These are phyloP conservation scores for Fusarium phyllophilum DNA, from an alignment of 2,329 filamentous ascomycete genomes.

Conservation along the genomic window DNA sequence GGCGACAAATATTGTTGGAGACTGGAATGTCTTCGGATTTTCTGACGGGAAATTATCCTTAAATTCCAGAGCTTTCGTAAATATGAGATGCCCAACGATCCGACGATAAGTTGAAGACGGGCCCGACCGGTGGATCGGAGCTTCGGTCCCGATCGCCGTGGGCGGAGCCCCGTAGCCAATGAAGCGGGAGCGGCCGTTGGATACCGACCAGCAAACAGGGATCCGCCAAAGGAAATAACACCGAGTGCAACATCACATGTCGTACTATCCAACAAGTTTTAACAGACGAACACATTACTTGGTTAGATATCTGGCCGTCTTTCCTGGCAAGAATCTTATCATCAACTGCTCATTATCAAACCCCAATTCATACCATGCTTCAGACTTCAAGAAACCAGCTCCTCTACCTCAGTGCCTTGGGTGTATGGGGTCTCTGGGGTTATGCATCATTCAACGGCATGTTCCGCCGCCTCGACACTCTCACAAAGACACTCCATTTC, in stretches of 20 bases:
- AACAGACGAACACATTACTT: neutral
- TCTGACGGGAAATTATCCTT: neutral
- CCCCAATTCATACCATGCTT: neutral
- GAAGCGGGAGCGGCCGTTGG: neutral
- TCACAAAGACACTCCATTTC: neutral
- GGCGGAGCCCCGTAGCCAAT: neutral
- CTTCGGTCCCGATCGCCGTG: neutral
- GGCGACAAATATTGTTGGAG: neutral
- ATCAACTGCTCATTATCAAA: neutral
- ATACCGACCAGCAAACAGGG: neutral
- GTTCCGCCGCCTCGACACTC: neutral
- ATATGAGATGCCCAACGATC: too few relatives aligned
- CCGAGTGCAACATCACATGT: neutral
- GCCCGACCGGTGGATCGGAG: neutral
- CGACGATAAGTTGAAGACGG: neutral
- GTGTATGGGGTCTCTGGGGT: neutral
- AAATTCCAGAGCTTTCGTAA: neutral
- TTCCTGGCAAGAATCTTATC: neutral
- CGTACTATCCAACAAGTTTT: too few relatives aligned
- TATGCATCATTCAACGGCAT: neutral
- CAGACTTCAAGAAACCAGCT: neutral
- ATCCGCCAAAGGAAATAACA: neutral
- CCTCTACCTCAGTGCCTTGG: neutral
- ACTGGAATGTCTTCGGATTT: neutral
- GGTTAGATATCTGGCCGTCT: neutral